Base-by-base conservation (phyloP, 148 eudicot genomes). In the Fallopia convolvulus region DNA sequence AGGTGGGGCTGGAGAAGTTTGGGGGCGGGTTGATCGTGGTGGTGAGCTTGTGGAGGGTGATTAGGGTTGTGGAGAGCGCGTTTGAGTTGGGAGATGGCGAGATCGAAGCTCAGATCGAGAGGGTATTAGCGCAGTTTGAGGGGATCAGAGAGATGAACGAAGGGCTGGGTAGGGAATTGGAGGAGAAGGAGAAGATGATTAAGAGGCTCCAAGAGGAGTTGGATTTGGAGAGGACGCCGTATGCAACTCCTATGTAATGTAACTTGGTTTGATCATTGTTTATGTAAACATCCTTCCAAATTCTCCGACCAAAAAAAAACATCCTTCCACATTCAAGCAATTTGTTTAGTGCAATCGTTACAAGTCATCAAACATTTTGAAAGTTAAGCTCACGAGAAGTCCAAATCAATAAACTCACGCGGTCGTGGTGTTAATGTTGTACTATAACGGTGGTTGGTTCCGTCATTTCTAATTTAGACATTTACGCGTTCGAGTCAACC, bases 41-140 rank as follows among this genome's bases (percentile, higher is more conserved):
- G 78, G 87, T 83, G 79, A 84, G 87, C 79, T 76, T 87, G 63
- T 87, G 87, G 86, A 78, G 89, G 17, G 80, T 87, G n/a, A 82
- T 87, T 71, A 77, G 89, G 60, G 87, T 86, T 18, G 80, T 81
- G 52, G 87, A 87, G 82, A 84, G 84, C 61, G 86, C 83, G 39
- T 87, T 80, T 74, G 89, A 87, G 84, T 48, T 87, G 20, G 85
- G 86, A 61, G 89, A 87, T 74, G 87, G 79, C 23, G 83, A 83
- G 40, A 87, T 87, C 75, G 82, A 87, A 87, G 84, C 75, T 48
- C 78, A 84, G 78, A 81, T 87, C 50, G 81, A 76, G 20, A 80
- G 60, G 39, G 60, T 87, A 53, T 65, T 81, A 41, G 70, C 71
- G 70, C 82, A 87, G 50, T 81, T 87, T 36, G 83, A 78, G 55